Conservation (phyloP, 805 yeast genomes). For the Barnettozyma siamensis region DNA sequence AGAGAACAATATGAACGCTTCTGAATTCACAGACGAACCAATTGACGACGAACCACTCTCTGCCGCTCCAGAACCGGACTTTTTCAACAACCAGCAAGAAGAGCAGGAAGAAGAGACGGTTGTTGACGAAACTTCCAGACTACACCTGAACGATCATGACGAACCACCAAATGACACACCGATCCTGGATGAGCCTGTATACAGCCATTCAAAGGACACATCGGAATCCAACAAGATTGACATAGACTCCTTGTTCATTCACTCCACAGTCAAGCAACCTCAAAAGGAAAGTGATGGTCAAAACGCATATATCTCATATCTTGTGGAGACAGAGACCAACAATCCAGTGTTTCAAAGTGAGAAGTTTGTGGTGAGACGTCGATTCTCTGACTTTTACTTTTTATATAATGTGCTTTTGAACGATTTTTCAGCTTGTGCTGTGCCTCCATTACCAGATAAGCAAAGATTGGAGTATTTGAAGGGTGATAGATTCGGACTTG, state of each 20-base stretch:
- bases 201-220: not conserved
- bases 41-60: slow-evolving; percentile 10
- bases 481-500: slow-evolving; percentile 85
- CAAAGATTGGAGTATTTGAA: slow-evolving; percentile 86
- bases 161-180: not conserved
- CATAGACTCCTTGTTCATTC: slow-evolving; percentile 23
- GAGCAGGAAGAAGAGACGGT: not conserved
- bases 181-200: not conserved
- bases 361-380: slow-evolving; percentile 55
- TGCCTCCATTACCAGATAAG: slow-evolving; percentile 94
- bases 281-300: slow-evolving; percentile 68
- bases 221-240: not conserved
- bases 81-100: not conserved
- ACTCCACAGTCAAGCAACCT: slow-evolving; percentile 49
- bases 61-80: not conserved
- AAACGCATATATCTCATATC: slow-evolving; percentile 70
- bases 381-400: slow-evolving; percentile 83
- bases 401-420: slow-evolving; percentile 66
- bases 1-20: slow-evolving; percentile 8
- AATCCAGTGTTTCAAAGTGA: slow-evolving; percentile 48
- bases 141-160: not conserved
- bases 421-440: slow-evolving; percentile 79
- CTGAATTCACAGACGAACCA: slow-evolving; percentile 21
- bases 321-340: slow-evolving; percentile 57
- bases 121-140: not conserved